phyloP scores from a whole-genome alignment of 257 asterid genomes.

The Striga asiatica region DNA sequence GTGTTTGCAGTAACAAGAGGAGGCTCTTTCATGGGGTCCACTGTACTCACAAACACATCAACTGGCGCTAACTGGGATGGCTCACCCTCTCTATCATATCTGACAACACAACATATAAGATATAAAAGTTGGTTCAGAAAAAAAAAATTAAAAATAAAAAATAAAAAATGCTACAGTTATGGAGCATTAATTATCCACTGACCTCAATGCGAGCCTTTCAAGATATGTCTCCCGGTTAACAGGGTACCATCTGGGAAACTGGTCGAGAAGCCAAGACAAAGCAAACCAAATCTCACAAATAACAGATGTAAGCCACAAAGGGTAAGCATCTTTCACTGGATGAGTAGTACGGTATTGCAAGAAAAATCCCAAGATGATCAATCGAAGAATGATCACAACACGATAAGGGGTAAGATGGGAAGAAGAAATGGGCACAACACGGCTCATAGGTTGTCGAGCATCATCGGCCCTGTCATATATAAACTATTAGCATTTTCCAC shows the following conservation, averaged over 20 bases:
- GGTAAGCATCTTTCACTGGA: slow-evolving; percentile 63
- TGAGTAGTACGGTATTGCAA: slow-evolving; percentile 60
- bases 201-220: slow-evolving; percentile 60
- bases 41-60: slow-evolving; percentile 51
- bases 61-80: slow-evolving; percentile 55
- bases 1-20: slow-evolving; percentile 42
- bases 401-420: slow-evolving; percentile 56
- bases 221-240: slow-evolving; percentile 55
- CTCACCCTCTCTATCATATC: slow-evolving; percentile 67
- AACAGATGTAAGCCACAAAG: slow-evolving; percentile 61
- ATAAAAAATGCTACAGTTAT: no score
- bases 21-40: slow-evolving; percentile 49
- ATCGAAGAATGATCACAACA: slow-evolving; percentile 45
- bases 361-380: slow-evolving; percentile 59
- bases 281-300: slow-evolving; percentile 77
- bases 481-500: not conserved
- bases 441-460: slow-evolving; percentile 67
- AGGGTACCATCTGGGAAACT: slow-evolving; percentile 70
- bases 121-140: not conserved
- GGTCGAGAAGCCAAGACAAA: slow-evolving; percentile 62
- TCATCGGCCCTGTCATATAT: slow-evolving; percentile 49
- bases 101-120: slow-evolving; percentile 13
- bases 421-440: slow-evolving; percentile 49
- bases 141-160: no score
- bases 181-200: no score